phyloP scores from a whole-genome alignment of 306 rosid species.

The Crotalaria pallida region DNA sequence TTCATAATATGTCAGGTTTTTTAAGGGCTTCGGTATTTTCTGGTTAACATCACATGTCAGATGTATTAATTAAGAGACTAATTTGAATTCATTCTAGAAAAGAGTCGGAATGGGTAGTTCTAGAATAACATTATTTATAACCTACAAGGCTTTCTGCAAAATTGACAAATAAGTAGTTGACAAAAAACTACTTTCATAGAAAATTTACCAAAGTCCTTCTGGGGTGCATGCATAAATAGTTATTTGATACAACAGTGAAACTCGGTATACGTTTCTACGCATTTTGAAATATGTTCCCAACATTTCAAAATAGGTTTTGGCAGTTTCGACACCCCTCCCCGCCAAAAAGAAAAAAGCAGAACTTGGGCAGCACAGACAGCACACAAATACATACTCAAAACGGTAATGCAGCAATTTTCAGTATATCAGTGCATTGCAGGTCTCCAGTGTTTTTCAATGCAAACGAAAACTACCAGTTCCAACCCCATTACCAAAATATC shows the following conservation, averaged over 20 bases:
- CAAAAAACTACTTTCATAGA: neutral
- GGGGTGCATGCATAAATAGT: neutral
- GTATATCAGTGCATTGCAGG: neutral
- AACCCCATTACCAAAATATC: neutral
- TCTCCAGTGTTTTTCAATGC: neutral
- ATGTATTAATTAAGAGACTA: too few species aligned
- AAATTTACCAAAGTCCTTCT: neutral
- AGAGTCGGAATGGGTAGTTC: too few species aligned
- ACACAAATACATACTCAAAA: neutral
- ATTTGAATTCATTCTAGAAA: too few species aligned
- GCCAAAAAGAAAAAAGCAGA: too few species aligned
- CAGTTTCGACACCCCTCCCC: neutral
- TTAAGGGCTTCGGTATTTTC: neutral
- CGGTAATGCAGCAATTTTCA: neutral
- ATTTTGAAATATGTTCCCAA: neutral
- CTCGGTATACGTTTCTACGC: neutral
- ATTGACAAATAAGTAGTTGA: neutral
- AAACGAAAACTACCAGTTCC: neutral
- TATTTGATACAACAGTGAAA: neutral
- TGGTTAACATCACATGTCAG: too few species aligned
- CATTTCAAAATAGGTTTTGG: neutral
- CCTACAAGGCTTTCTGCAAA: neutral
- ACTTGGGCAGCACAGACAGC: neutral
- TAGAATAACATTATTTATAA: too few species aligned
- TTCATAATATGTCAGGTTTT: neutral